phyloP scores from a whole-genome alignment of 1,284 basidiomycete genomes.

The Thelephora terrestris region DNA sequence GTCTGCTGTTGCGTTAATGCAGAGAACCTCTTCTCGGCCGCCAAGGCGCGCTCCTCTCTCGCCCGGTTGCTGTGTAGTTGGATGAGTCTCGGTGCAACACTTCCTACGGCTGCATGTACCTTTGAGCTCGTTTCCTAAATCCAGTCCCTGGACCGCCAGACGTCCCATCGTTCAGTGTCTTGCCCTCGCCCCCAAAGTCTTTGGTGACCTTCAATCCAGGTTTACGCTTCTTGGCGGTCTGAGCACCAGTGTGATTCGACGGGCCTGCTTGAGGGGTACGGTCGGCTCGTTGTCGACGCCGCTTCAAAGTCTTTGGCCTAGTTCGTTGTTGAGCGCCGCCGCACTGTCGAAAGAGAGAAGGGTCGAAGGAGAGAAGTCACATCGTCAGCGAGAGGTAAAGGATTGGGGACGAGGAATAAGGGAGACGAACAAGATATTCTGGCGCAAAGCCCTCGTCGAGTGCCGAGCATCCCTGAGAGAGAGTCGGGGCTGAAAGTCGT shows the following conservation, averaged over 20 bases:
- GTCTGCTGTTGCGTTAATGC: conserved; percentile 25
- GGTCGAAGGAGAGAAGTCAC: no score
- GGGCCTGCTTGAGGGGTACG: conserved; percentile 29
- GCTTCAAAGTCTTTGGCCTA: conserved; percentile 38
- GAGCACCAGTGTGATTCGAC: conserved; percentile 45
- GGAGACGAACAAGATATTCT: conserved; percentile 53
- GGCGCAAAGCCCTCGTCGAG: conserved; percentile 49
- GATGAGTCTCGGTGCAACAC: neutral
- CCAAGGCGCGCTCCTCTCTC: conserved; percentile 61
- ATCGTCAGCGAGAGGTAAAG: conserved; percentile 2
- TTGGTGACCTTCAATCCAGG: conserved; percentile 55
- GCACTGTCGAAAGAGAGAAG: conserved; percentile 35
- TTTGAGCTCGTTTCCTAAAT: conserved; percentile 59
- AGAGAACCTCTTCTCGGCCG: conserved; percentile 52
- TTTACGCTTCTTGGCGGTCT: conserved; percentile 57
- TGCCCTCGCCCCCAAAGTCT: conserved; percentile 51
- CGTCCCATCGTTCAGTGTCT: conserved; percentile 34
- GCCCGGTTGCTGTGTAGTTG: conserved; percentile 51
- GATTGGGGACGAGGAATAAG: conserved; percentile 2
- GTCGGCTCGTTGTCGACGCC: conserved; percentile 26
- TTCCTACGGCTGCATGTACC: conserved; percentile 29
- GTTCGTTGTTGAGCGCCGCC: conserved; percentile 65
- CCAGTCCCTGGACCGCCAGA: conserved; percentile 39
- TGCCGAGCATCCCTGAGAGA: conserved; percentile 31
- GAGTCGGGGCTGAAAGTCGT: conserved; percentile 52